Percentiles rank a stretch among this genome's conserved stretches.
These are phyloP conservation scores for Acacia acuminata DNA, from an alignment of 306 rosid genomes.

Conservation along the genomic window DNA sequence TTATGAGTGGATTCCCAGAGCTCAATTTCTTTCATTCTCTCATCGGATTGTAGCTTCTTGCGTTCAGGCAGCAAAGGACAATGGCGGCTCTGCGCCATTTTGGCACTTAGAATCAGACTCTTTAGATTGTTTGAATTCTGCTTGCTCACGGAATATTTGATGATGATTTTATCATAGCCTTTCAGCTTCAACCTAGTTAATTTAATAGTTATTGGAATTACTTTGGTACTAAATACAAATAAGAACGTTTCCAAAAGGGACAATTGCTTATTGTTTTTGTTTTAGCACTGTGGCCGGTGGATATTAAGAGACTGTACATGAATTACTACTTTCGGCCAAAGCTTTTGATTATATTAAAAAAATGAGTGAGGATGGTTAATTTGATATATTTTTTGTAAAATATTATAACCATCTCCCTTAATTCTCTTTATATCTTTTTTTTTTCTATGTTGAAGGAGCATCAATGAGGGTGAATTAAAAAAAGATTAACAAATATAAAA, in stretches of 20 bases:
- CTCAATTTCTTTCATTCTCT: not conserved
- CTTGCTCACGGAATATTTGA: not conserved
- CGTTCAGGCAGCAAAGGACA: not conserved
- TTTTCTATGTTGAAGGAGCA: too few species aligned
- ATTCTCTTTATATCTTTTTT: too few species aligned
- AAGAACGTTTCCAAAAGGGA: not conserved
- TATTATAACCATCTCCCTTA: too few species aligned
- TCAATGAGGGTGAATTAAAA: too few species aligned
- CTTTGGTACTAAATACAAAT: not conserved
- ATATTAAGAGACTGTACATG: not conserved
- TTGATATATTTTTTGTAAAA: too few species aligned
- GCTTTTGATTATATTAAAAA: too few species aligned
- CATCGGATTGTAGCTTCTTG: slow-evolving; percentile 1
- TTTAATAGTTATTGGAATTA: not conserved
- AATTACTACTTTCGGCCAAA: too few species aligned
- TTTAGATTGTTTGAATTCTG: not conserved
- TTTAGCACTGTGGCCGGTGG: not conserved
- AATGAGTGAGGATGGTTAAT: too few species aligned
- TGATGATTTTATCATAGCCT: not conserved
- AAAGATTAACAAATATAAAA: too few species aligned
- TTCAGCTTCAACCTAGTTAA: not conserved
- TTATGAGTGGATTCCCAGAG: not conserved
- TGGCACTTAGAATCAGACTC: slow-evolving; percentile 13
- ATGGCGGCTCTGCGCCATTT: not conserved
- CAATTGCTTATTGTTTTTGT: not conserved